Base-by-base conservation (phyloP, 352 stramenopile genomes). In the Phytophthora agathidicida region DNA sequence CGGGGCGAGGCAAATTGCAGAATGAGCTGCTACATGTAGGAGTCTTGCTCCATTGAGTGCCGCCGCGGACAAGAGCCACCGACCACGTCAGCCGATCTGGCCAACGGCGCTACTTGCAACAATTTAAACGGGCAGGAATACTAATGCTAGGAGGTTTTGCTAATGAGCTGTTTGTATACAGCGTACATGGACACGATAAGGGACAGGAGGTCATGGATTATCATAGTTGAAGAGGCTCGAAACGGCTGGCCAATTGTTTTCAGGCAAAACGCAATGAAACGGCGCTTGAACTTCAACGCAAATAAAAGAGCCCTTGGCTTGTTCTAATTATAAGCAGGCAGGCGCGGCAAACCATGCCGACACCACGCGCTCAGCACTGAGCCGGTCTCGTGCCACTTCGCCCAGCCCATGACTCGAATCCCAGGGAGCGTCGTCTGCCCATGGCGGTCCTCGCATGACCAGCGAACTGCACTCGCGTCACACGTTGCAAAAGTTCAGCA, bases 211-310 rank as follows among this genome's bases (percentile, higher is more conserved):
- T 16, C 31, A 52, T 50, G 22, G 5, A 14, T 14, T 52, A 9
- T 26, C 22, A 30, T 10, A 60, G 51, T 52, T 60, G 51, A 60
- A 60, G n/a, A n/a, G 51, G 28, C 24, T 39, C 28, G 14, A 36
- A 48, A 52, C 45, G 27, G 45, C 17, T 14, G 13, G 30, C 27
- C 22, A 17, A 17, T 16, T 20, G 30, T n/a, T 32, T 43, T 54
- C 45, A 35, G 45, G 2, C 20, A 54, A 54, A 54, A 54, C 45
- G 45, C 45, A 54, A 54, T n/a, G 38, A 60, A 52, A 52, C 50
- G 36, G 16, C 14, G 38, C 14, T 60, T 52, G 51, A 60, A 60
- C 39, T 60, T 60, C 39, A 60, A 43, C 39, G 23, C 39, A 52
- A 44, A 60, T 45, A 50, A 45, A 52, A 60, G 31, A 52, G 41